Conservation (phyloP, 768 basidiomycete genomes). For the Hypholoma sublateritium region DNA sequence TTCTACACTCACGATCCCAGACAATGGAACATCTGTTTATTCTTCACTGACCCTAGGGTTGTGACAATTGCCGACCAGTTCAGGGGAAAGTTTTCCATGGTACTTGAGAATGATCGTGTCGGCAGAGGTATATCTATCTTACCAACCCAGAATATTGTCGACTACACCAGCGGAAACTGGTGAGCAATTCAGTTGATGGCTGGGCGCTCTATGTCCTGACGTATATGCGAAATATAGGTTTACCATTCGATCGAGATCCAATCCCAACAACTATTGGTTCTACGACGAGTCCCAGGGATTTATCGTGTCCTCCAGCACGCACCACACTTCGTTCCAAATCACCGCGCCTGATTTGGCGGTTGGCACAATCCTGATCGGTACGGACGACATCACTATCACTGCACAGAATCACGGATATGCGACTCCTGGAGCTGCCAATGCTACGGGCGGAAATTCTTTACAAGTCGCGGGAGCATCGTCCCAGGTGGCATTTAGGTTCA, state of each 20-base stretch:
- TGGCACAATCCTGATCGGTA: background rate
- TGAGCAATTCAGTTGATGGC: background rate
- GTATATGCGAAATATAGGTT: background rate
- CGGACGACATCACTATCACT: background rate
- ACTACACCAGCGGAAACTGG: background rate
- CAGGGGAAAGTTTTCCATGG: background rate
- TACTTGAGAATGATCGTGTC: background rate
- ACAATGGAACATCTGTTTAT: background rate
- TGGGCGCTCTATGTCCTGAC: background rate
- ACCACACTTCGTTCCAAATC: background rate
- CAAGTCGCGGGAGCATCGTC: background rate
- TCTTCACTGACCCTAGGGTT: background rate
- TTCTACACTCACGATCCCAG: background rate
- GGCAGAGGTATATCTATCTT: background rate
- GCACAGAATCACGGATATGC: background rate
- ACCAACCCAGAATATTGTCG: background rate
- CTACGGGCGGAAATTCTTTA: background rate
- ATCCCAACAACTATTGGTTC: background rate
- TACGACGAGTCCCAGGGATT: background rate
- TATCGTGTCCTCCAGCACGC: background rate
- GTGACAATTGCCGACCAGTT: background rate
- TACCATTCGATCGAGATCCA: background rate
- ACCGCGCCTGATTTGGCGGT: background rate
- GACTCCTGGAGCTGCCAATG: background rate
- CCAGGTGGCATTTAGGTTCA: background rate